phyloP scores from a whole-genome alignment of 2,329 filamentous ascomycete species.

The Aureobasidium sp. region DNA sequence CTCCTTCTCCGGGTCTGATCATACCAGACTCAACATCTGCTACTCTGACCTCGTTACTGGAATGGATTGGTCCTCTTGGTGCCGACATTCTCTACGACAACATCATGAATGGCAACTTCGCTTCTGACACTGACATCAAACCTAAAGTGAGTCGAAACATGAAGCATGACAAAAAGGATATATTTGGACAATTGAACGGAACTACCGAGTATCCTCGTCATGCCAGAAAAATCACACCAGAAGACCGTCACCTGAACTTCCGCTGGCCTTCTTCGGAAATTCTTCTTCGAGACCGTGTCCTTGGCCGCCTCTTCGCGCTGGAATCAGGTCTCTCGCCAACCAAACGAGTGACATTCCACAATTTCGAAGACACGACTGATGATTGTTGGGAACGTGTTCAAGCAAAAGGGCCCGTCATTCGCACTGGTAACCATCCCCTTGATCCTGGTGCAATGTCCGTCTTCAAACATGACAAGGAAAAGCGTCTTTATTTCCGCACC shows the following conservation, averaged over 20 bases:
- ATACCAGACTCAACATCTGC: conserved; percentile 39
- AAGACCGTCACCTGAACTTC: conserved; percentile 59
- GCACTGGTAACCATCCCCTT: neutral
- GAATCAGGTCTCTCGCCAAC: conserved; percentile 20
- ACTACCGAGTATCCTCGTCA: conserved; percentile 34
- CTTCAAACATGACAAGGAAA: conserved; percentile 2
- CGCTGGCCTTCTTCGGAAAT: conserved; percentile 51
- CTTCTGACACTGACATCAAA: conserved; percentile 49
- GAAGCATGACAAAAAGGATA: conserved; percentile 21
- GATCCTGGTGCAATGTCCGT: neutral
- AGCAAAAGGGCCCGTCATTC: neutral
- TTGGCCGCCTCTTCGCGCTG: conserved; percentile 61
- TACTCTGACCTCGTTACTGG: conserved; percentile 46
- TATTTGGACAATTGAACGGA: conserved; percentile 16
- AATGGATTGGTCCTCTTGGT: conserved; percentile 55
- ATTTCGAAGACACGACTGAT: conserved; percentile 10
- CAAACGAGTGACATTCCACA: conserved; percentile 9
- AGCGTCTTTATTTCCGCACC: conserved; percentile 5
- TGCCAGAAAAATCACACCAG: conserved; percentile 66
- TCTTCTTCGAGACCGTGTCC: conserved; percentile 48
- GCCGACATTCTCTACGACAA: conserved; percentile 63
- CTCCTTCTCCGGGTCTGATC: conserved; percentile 45
- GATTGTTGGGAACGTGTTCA: neutral
- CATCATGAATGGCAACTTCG: conserved; percentile 56
- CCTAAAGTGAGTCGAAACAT: conserved; percentile 16